phyloP scores from a whole-genome alignment of 1,139 yeast species.

The Nakaseomyces sp. region DNA sequence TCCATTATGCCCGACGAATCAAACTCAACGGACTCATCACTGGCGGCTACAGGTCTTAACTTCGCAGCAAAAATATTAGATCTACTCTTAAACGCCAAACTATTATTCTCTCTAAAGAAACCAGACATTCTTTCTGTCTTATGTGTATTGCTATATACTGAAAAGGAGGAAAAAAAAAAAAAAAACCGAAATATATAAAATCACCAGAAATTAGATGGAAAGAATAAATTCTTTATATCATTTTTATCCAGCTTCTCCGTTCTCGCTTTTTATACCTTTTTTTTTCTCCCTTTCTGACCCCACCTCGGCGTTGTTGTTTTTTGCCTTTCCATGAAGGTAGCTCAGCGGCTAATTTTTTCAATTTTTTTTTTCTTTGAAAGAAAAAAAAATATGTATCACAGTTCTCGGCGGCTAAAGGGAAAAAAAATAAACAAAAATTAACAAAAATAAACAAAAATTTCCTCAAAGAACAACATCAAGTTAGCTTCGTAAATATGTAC shows the following conservation, averaged over 20 bases:
- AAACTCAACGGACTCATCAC: not conserved
- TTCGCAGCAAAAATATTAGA: not conserved
- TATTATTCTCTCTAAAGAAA: constrained; percentile 2
- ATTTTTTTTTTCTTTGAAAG: not conserved
- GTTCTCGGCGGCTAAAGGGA: not conserved
- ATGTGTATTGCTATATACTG: not conserved
- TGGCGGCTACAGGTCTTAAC: not conserved
- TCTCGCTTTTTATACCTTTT: too few relatives aligned
- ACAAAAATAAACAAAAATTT: too few relatives aligned
- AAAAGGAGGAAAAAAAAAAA: too few relatives aligned
- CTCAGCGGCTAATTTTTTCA: not conserved
- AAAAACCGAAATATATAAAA: too few relatives aligned
- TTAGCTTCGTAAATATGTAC: too few relatives aligned
- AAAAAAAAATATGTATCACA: not conserved
- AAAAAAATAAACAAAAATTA: not conserved
- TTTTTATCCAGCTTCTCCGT: too few relatives aligned
- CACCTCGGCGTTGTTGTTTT: too few relatives aligned
- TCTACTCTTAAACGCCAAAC: not conserved
- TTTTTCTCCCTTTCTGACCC: too few relatives aligned
- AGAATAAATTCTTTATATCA: too few relatives aligned
- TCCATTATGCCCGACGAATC: not conserved
- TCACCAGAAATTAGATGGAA: too few relatives aligned
- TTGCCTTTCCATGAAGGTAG: too few relatives aligned
- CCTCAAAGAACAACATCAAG: too few relatives aligned
- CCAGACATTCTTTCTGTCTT: not conserved